Percentiles rank a stretch among this genome's conserved stretches.
Conservation (phyloP, 202 grass and related monocot genomes). For the Eragrostis tef region DNA sequence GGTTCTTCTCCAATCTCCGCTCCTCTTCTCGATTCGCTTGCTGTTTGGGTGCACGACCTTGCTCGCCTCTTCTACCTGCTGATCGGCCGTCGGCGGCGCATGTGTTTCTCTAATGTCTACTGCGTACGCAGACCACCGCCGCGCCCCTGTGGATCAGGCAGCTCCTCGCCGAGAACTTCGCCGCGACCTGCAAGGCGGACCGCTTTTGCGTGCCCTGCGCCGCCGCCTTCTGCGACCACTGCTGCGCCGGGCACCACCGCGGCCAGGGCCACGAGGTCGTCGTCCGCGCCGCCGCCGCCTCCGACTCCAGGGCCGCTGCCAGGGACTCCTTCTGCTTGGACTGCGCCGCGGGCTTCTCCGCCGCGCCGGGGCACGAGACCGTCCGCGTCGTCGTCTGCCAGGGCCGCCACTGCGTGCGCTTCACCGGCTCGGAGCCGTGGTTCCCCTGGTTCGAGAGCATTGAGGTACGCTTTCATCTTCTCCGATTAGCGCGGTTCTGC, state of each 20-base stretch:
- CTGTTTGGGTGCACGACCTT: background rate
- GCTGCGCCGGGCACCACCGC: constrained; percentile 25
- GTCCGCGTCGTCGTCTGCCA: constrained; percentile 1
- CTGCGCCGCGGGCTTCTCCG: constrained; percentile 26
- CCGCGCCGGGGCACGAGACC: constrained; percentile 22
- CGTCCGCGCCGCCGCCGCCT: background rate
- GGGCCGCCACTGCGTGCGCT: constrained; percentile 11
- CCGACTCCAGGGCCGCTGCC: background rate
- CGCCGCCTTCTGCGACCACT: constrained; percentile 41
- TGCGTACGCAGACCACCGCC: background rate
- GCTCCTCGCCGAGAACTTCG: constrained; percentile 40
- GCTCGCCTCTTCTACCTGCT: background rate
- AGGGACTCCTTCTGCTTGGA: constrained; percentile 30
- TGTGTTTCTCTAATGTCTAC: background rate
- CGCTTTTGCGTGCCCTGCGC: constrained; percentile 30
- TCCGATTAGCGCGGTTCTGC: background rate
- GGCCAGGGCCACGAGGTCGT: constrained; percentile 28
- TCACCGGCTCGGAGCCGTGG: constrained; percentile 8
- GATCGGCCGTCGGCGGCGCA: background rate
- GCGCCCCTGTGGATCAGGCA: background rate
- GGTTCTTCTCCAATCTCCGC: background rate
- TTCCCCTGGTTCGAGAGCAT: background rate
- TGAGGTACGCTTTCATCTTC: background rate
- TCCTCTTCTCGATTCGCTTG: background rate
- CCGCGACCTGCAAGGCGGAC: constrained; percentile 1